phyloP scores from a whole-genome alignment of 192 early-diverging fungal genomes.

The Coemansia sp. region DNA sequence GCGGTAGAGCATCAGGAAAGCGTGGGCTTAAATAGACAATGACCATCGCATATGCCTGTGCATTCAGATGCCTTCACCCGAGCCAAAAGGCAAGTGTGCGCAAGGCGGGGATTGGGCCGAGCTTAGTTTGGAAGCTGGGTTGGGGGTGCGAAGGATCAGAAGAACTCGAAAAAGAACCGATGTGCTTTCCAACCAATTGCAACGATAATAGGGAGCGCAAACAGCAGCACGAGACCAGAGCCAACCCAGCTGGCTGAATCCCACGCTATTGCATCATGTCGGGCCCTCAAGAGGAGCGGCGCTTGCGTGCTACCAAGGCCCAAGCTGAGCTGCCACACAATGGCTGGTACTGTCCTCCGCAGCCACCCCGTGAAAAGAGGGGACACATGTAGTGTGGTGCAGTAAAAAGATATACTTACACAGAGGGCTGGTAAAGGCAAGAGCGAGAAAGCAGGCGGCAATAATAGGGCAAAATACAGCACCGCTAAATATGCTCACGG shows the following conservation, averaged over 20 bases:
- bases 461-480: not conserved
- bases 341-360: constrained; percentile 4
- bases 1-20: constrained; percentile 1
- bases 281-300: not conserved
- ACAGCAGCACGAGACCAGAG: constrained; percentile 9
- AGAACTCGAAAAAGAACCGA: not conserved
- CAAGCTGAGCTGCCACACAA: not conserved
- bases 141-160: not conserved
- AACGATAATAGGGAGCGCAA: not conserved
- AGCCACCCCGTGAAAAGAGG: not conserved
- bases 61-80: constrained; percentile 2
- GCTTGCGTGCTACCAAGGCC: not conserved
- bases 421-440: not conserved
- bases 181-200: not conserved
- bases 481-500: not conserved
- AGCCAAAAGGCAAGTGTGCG: not conserved
- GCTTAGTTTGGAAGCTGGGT: constrained; percentile 5
- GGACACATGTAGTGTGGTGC: not conserved
- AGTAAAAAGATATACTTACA: not conserved
- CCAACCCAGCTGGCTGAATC: constrained; percentile 1
- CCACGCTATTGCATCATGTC: constrained; percentile 3
- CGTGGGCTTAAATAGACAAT: constrained; percentile 11
- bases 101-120: not conserved
- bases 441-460: not conserved
- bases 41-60: not conserved